A percentile compares a stretch with the other conserved stretches of the same genome.
These are phyloP conservation scores for Musa acuminata DNA, from an alignment of 176 grass and related monocot genomes.

Conservation along the genomic window DNA sequence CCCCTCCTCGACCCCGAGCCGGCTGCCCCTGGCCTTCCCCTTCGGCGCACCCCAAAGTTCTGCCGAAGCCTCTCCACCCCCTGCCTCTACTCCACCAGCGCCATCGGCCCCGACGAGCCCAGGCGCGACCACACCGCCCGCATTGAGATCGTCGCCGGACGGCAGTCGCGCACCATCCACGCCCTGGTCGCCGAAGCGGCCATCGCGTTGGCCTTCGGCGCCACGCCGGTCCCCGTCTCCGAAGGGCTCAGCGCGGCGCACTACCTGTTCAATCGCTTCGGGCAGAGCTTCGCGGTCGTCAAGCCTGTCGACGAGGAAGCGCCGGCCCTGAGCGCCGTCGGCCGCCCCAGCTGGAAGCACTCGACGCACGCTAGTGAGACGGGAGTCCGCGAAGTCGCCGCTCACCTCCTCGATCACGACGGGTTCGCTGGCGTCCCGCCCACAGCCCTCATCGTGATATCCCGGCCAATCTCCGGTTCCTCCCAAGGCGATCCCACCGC, in stretches of 20 bases:
- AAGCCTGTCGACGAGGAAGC: conserved; percentile 46
- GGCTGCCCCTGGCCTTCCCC: conserved; percentile 36
- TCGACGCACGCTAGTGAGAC: conserved; percentile 24
- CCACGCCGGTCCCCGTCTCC: conserved; percentile 37
- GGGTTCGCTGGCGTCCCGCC: conserved; percentile 71
- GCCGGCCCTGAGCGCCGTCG: neutral
- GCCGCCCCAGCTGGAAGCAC: neutral
- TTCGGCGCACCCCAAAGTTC: conserved; percentile 45
- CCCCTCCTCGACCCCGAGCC: conserved; percentile 24
- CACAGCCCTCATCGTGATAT: conserved; percentile 59
- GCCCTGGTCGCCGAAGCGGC: conserved; percentile 60
- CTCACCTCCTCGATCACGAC: conserved; percentile 78
- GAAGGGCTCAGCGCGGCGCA: conserved; percentile 45
- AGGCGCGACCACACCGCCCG: conserved; percentile 29
- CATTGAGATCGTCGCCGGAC: conserved; percentile 44
- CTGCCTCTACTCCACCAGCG: conserved; percentile 11
- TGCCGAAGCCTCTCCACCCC: conserved; percentile 1
- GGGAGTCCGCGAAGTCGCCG: conserved; percentile 69
- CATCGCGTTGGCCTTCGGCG: conserved; percentile 43
- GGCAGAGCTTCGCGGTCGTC: conserved; percentile 63
- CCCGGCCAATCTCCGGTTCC: conserved; percentile 20
- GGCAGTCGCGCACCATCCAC: conserved; percentile 35
- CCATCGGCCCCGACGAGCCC: neutral
- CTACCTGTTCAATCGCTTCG: conserved; percentile 39
- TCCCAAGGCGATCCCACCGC: neutral